Conservation (phyloP, 805 yeast genomes). For the Metschnikowia continentalis region DNA sequence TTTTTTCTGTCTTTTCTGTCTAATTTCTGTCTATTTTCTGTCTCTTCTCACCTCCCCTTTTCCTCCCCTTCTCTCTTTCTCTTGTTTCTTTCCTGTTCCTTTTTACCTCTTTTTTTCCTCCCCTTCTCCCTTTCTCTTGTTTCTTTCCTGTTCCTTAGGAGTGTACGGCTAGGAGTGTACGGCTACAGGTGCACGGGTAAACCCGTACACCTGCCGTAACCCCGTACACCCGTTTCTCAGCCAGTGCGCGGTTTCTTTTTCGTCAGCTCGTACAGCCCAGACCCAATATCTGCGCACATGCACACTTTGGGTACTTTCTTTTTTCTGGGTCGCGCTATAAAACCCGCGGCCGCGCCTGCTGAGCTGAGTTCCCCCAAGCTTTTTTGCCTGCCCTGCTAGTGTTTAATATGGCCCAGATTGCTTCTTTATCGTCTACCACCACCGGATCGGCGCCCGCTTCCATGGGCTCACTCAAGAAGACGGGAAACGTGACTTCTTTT, state of each 20-base stretch:
- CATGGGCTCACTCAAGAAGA: slow-evolving; percentile 20
- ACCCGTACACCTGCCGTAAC: no score
- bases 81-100: no score
- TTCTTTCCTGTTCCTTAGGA: no score
- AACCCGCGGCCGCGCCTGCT: not conserved
- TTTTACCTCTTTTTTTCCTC: no score
- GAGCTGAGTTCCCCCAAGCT: not conserved
- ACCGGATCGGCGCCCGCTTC: slow-evolving; percentile 8
- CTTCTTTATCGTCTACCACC: slow-evolving; percentile 12
- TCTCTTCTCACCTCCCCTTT: no score
- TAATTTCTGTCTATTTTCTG: no score
- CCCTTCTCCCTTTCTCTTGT: no score
- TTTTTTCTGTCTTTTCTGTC: no score
- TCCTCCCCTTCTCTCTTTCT: no score
- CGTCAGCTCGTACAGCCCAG: slow-evolving; percentile 1
- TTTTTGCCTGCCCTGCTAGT: not conserved
- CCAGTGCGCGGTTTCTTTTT: not conserved
- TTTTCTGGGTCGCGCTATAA: slow-evolving; percentile 3
- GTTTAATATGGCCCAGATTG: slow-evolving; percentile 14
- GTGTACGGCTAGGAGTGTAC: no score
- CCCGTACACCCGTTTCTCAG: no score
- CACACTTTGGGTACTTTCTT: slow-evolving; percentile 3
- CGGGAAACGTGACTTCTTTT: slow-evolving; percentile 43
- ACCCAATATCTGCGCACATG: slow-evolving; percentile 3
- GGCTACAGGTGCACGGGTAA: no score